These are phyloP conservation scores for Penicillium coffeae DNA, from an alignment of 495 filamentous ascomycete species.

Conservation along the genomic window DNA sequence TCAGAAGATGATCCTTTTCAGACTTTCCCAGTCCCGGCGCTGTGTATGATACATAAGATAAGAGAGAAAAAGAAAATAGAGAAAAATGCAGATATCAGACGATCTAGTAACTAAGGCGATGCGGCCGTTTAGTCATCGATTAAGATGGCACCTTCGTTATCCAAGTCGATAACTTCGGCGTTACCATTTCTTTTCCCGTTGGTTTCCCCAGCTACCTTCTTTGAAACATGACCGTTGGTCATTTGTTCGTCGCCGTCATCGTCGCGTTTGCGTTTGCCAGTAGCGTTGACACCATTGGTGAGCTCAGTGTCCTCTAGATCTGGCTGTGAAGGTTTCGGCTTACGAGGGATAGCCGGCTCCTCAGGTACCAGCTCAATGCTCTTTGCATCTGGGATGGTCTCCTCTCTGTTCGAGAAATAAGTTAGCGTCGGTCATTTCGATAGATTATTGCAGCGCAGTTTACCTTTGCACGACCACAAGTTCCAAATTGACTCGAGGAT, in stretches of 20 bases:
- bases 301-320: conserved; percentile 9
- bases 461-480: conserved; percentile 52
- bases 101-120: neutral
- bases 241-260: conserved; percentile 39
- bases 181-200: conserved; percentile 24
- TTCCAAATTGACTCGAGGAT: conserved; percentile 79
- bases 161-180: conserved; percentile 42
- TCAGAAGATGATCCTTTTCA: neutral
- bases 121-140: conserved; percentile 57
- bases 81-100: neutral
- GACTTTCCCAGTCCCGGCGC: neutral
- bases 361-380: conserved; percentile 39
- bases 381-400: conserved; percentile 36
- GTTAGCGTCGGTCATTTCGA: conserved; percentile 11
- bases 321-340: conserved; percentile 33
- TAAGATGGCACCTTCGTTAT: conserved; percentile 62
- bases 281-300: conserved; percentile 20
- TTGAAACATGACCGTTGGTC: conserved; percentile 38
- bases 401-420: conserved; percentile 17
- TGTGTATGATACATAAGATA: neutral
- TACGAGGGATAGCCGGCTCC: conserved; percentile 48
- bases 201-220: conserved; percentile 38
- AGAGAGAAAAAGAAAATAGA: neutral
- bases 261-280: conserved; percentile 45
- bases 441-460: neutral